phyloP scores from a whole-genome alignment of 2,329 filamentous ascomycete genomes.

The Metarhizium robertsii region DNA sequence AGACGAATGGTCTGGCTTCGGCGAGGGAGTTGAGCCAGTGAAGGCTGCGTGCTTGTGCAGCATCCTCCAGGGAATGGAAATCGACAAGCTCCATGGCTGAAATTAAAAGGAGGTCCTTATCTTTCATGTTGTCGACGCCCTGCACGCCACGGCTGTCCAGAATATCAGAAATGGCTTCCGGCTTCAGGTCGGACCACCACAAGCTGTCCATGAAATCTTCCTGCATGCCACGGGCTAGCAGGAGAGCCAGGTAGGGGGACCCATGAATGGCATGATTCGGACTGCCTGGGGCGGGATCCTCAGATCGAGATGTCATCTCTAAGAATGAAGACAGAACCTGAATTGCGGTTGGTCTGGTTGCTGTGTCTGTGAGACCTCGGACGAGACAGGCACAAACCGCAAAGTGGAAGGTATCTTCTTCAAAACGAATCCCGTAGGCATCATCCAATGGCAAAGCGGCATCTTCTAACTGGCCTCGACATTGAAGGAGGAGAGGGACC shows the following conservation, averaged over 20 bases:
- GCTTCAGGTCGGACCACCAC: slow-evolving; percentile 48
- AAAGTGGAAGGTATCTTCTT: slow-evolving; percentile 55
- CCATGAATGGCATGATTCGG: slow-evolving; percentile 14
- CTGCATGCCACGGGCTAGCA: slow-evolving; percentile 46
- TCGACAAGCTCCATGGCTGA: slow-evolving; percentile 57
- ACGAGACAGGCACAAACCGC: slow-evolving; percentile 56
- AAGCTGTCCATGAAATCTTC: slow-evolving; percentile 55
- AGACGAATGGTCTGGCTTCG: slow-evolving; percentile 41
- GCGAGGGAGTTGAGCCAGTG: slow-evolving; percentile 52
- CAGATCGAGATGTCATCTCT: slow-evolving; percentile 21
- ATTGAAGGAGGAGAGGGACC: slow-evolving; percentile 51
- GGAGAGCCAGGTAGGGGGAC: slow-evolving; percentile 52
- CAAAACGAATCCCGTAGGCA: slow-evolving; percentile 57
- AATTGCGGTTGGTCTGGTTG: slow-evolving; percentile 49
- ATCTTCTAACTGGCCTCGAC: slow-evolving; percentile 50
- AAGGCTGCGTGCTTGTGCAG: slow-evolving; percentile 49
- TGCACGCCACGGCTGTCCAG: slow-evolving; percentile 16
- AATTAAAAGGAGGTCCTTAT: slow-evolving; percentile 53
- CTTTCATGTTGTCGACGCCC: slow-evolving; percentile 37
- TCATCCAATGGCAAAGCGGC: slow-evolving; percentile 54
- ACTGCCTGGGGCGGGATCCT: not conserved
- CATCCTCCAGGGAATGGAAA: slow-evolving; percentile 55
- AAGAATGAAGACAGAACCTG: slow-evolving; percentile 54
- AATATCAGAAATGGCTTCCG: slow-evolving; percentile 22
- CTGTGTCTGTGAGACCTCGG: slow-evolving; percentile 53